Percentiles rank a stretch among this genome's conserved stretches.
Conservation (phyloP, 768 basidiomycete species). For the Fibroporia radiculosa region DNA sequence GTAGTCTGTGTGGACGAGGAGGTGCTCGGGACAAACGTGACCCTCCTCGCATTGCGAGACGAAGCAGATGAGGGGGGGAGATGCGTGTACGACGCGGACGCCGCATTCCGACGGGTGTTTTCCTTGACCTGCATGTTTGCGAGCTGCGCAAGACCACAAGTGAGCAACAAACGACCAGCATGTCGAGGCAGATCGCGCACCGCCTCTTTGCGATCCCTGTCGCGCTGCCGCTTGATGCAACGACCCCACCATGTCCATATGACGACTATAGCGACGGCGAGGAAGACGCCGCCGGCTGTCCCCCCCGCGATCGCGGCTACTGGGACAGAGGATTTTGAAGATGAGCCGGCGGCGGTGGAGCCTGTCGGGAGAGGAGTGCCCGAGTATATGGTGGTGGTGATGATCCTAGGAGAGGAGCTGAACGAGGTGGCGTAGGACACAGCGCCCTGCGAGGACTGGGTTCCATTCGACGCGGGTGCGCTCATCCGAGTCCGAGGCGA, state of each 20-base stretch:
- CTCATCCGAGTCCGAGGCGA: conserved; percentile 10
- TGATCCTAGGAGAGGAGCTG: conserved; percentile 6
- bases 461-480: conserved; percentile 7
- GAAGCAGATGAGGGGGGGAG: background rate
- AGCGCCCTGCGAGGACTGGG: conserved; percentile 2
- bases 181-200: conserved; percentile 15
- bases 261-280: conserved; percentile 35
- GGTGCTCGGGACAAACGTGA: conserved; percentile 30
- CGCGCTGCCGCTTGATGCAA: conserved; percentile 30
- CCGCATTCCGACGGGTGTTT: conserved; percentile 37
- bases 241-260: conserved; percentile 43
- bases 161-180: background rate
- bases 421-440: background rate
- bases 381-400: conserved; percentile 23
- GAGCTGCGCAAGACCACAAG: conserved; percentile 11
- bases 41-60: conserved; percentile 24
- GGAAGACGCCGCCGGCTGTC: conserved; percentile 35
- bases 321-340: conserved; percentile 25
- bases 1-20: conserved; percentile 10
- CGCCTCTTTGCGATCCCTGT: conserved; percentile 23
- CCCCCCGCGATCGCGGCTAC: conserved; percentile 46
- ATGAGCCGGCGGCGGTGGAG: background rate
- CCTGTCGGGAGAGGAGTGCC: conserved; percentile 8
- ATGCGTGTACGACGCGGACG: background rate
- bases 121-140: conserved; percentile 23